Base-by-base conservation (phyloP, 306 rosid species). In the Cyamopsis tetragonoloba region DNA sequence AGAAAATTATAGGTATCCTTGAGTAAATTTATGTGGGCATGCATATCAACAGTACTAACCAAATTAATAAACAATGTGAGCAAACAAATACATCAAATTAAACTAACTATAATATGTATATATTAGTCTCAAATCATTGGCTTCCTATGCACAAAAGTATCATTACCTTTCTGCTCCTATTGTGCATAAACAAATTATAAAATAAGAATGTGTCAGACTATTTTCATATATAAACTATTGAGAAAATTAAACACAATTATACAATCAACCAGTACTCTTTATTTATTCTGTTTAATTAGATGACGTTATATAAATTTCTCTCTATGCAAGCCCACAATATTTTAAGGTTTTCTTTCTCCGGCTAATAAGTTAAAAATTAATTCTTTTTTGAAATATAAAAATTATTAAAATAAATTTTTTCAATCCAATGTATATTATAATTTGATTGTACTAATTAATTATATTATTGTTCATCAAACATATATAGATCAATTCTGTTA, bases 141-240 rank as follows among this genome's bases (percentile, higher is more conserved):
- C 42, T 23, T 62, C 38, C 37, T 27, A 12, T 37, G 26, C 19
- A 39, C 34, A 4, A 38, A 38, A 38, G 43, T 38, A 26, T 15
- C 70, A 50, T 37, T 26, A 31, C 35, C 54, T 62, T 76, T 51
- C 42, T 39, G 65, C 19, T 39, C 71, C 50, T 38, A 34, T 44
- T 66, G 26, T 62, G 54, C 24, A 46, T 53, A 55, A 63, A 63
- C 13, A 42, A 43, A 34, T 38, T 39, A 6, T 7, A 13, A 41
- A 17, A 54, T 37, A 4, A 34, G 24, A 48, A 23, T 27, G 30
- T 27, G 30, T 32, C 0, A 8, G 9, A 23, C 23, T 37, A 2
- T 26, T 66, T 32, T 27, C 11, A n/a, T n/a, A n/a, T n/a, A 66
- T 34, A 3, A 57, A 54, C 38, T 15, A 22, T n/a, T 15, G 23